Percentiles rank a stretch among this genome's conserved stretches.
Evolutionary conservation across 1,284 basidiomycete species (phyloP).

Genomic region (Sporisorium reilianum): DNA sequence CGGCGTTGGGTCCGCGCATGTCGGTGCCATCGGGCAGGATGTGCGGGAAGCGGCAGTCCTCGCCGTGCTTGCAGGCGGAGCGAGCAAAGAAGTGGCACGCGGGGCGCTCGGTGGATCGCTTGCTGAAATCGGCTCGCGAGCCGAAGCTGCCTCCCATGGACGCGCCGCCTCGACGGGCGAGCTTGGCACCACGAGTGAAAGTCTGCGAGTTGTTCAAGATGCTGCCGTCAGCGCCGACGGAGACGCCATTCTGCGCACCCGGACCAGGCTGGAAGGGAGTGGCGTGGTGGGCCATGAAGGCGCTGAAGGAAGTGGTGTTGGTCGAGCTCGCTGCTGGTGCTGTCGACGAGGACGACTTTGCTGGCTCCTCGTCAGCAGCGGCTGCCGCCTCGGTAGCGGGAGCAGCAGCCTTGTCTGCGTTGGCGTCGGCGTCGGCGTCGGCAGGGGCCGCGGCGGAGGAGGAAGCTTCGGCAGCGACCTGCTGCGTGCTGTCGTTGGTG

Average conservation of each 20-base stretch:
- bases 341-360: conserved; percentile 13
- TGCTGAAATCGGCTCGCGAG: conserved; percentile 41
- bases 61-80: conserved; percentile 64
- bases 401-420: conserved; percentile 8
- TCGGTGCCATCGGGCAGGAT: conserved; percentile 67
- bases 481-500: conserved; percentile 9
- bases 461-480: conserved; percentile 8
- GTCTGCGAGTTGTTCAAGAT: conserved; percentile 22
- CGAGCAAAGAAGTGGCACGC: conserved; percentile 66
- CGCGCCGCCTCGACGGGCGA: conserved; percentile 38
- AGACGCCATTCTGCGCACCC: conserved; percentile 27
- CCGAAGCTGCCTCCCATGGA: conserved; percentile 40
- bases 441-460: conserved; percentile 12
- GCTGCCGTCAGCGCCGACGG: conserved; percentile 27
- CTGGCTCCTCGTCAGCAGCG: conserved; percentile 11
- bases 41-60: conserved; percentile 68
- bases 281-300: conserved; percentile 63
- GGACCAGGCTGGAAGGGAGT: conserved; percentile 61
- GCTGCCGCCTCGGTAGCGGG: conserved; percentile 10
- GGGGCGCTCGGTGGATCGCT: conserved; percentile 58
- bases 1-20: conserved; percentile 52
- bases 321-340: conserved; percentile 18
- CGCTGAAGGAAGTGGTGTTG: conserved; percentile 60
- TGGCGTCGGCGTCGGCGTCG: conserved; percentile 4
- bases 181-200: conserved; percentile 37